phyloP scores from a whole-genome alignment of 306 rosid species.

The Chamaecrista fasciculata region DNA sequence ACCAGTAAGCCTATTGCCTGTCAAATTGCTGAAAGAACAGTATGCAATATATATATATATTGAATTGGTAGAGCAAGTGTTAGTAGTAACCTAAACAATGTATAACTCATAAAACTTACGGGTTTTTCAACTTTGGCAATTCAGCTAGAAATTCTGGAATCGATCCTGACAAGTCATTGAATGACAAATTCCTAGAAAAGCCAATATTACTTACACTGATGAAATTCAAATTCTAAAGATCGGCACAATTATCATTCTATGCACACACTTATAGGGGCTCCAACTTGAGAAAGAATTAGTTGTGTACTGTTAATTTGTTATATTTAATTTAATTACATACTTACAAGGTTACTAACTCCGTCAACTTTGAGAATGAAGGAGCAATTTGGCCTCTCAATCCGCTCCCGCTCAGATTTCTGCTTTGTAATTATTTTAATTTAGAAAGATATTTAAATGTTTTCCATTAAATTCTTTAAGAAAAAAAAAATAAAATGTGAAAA shows the following conservation, averaged over 20 bases:
- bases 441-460: not conserved
- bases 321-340: not conserved
- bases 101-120: slow-evolving; percentile 23
- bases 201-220: not conserved
- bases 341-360: not conserved
- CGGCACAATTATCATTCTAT: too few species aligned
- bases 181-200: slow-evolving; percentile 36
- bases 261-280: too few species aligned
- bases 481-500: too few species aligned
- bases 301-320: too few species aligned
- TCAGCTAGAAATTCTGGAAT: slow-evolving; percentile 29
- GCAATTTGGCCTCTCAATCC: not conserved
- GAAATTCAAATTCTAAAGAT: not conserved
- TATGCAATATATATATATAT: too few species aligned
- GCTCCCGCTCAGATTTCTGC: slow-evolving; percentile 8
- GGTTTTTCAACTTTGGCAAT: slow-evolving; percentile 16
- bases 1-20: too few species aligned
- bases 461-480: too few species aligned
- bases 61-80: too few species aligned
- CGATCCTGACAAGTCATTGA: slow-evolving; percentile 37
- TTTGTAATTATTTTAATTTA: too few species aligned
- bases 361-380: not conserved
- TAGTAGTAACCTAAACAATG: too few species aligned
- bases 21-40: too few species aligned
- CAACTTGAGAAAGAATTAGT: too few species aligned